Percentiles rank a stretch among this genome's conserved stretches.
These are phyloP conservation scores for Xylaria sp. DNA, from an alignment of 2,329 filamentous ascomycete species.

Conservation along the genomic window DNA sequence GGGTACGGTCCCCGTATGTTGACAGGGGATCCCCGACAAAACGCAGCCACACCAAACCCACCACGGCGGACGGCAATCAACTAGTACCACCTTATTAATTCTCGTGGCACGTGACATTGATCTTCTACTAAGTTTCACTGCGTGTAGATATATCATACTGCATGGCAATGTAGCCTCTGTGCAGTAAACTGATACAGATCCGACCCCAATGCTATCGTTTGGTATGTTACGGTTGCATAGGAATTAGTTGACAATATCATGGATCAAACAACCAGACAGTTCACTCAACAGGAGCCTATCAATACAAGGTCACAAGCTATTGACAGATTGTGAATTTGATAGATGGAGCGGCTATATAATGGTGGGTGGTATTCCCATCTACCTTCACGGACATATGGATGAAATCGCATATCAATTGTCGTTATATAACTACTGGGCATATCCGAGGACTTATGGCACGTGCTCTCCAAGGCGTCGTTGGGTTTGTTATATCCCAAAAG, in stretches of 20 bases:
- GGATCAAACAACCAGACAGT: background rate
- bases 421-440: background rate
- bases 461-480: background rate
- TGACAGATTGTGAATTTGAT: background rate
- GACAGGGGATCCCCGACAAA: conserved; percentile 23
- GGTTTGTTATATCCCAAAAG: background rate
- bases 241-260: background rate
- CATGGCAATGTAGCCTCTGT: background rate
- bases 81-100: background rate
- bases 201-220: background rate
- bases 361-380: background rate
- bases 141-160: background rate
- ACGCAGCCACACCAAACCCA: conserved; percentile 8
- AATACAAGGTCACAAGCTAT: too few species aligned
- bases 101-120: conserved; percentile 14
- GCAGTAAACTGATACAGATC: background rate
- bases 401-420: background rate
- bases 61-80: background rate
- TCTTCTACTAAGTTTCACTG: background rate
- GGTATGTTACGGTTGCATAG: background rate
- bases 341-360: conserved; percentile 1
- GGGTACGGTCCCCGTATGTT: conserved; percentile 27
- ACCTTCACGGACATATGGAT: background rate
- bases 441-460: background rate
- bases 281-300: background rate